Conservation (phyloP, 2,329 filamentous ascomycete genomes). For the Xylariaceae sp. region DNA sequence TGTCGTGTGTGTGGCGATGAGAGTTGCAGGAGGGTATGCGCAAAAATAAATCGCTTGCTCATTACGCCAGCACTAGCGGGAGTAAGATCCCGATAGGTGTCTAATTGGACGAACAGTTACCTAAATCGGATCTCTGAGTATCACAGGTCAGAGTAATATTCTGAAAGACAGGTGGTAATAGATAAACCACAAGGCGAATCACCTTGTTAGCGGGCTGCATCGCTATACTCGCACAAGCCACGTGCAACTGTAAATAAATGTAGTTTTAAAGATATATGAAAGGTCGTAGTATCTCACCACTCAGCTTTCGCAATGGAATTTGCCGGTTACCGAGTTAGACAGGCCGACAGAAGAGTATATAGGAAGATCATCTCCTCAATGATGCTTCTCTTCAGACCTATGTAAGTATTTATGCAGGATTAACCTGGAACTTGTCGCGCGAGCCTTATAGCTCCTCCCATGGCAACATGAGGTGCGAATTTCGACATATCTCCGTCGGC, state of each 20-base stretch:
- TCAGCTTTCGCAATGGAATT: no score
- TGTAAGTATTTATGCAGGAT: no score
- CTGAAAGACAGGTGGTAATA: no score
- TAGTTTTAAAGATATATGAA: not conserved
- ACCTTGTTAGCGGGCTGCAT: not conserved
- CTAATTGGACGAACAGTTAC: not conserved
- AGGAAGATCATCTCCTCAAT: no score
- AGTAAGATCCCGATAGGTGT: slow-evolving; percentile 19
- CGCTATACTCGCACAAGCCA: not conserved
- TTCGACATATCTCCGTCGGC: no score
- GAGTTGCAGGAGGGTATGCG: not conserved
- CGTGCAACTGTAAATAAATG: not conserved
- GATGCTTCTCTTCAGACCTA: no score
- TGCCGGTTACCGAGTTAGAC: no score
- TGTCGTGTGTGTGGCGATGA: slow-evolving; percentile 5
- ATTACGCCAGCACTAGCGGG: slow-evolving; percentile 17
- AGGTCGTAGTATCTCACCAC: not conserved
- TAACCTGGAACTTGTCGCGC: no score
- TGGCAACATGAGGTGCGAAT: no score
- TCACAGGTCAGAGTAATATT: no score
- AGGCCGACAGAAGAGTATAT: no score
- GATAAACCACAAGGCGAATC: not conserved
- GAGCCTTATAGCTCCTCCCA: no score
- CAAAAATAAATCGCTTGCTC: not conserved
- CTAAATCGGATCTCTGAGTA: not conserved